Evolutionary conservation across 1,139 yeast species (phyloP), one percentile per base, ranked within the genome.

Genomic region (Ashbya aceris): DNA sequence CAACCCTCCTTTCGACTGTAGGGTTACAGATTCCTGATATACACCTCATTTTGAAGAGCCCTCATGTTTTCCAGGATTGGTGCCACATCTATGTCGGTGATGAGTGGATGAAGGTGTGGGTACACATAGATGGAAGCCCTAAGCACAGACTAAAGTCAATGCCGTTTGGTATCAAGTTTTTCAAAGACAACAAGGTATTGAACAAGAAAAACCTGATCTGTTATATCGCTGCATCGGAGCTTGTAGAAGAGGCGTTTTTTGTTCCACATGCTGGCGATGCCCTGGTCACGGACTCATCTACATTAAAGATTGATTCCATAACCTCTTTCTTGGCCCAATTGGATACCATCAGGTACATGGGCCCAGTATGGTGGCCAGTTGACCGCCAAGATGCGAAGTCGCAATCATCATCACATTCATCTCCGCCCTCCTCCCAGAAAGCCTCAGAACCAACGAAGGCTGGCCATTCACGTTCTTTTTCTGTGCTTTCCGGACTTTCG

Each of bases 11-110:
- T 8, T 54, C 62, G 3, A 41, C 52, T 1, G 36, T 55, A 36
- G 63, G 63, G 4, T 31, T 53, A 10, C 45, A 45, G 36, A 48
- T 60, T 43, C 52, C 58, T 7, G 62, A 59, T 44, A 59, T 58
- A 33, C 52, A 54, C 40, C 36, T 58, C 11, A 47, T 60, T 5
- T 40, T 60, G 34, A 49, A 53, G 36, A 53, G 58, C 7, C 49
- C 51, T 27, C 56, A 46, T 36, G 55, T 51, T 41, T 60, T 53
- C 42, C 56, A 58, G 42, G 64, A 60, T 44, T 60, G 64, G 64
- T 60, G 64, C 39, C 58, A 56, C 39, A 48, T 58, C 14, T 52
- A 55, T 34, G 35, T 55, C 6, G 50, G 52, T 28, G 61, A 50
- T 7, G 51, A 49, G 42, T 60, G 62, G 61, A 51, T 55, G 4